A percentile compares a stretch with the other conserved stretches of the same genome.
These are phyloP conservation scores for Fusarium keratoplasticum DNA, from an alignment of 2,329 filamentous ascomycete genomes.

Conservation along the genomic window DNA sequence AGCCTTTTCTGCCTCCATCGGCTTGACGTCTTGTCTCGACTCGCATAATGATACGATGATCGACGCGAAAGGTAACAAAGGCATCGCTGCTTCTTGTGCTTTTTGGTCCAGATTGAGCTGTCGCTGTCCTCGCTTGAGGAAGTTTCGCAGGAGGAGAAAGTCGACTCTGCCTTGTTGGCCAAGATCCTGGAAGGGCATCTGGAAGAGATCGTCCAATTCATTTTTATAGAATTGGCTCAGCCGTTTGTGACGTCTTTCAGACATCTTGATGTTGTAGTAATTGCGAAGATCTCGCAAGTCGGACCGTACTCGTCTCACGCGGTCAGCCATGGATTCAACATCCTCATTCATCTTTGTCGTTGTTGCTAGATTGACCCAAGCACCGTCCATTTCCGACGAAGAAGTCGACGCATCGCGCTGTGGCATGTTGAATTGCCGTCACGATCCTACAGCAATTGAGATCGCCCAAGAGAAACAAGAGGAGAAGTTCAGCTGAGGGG, in stretches of 20 bases:
- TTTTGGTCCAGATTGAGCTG: constrained; percentile 54
- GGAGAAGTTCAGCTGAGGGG: constrained; percentile 12
- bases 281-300: constrained; percentile 60
- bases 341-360: neutral
- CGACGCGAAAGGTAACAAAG: constrained; percentile 58
- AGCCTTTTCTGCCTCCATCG: constrained; percentile 55
- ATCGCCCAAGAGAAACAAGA: neutral
- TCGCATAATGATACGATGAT: constrained; percentile 59
- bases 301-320: constrained; percentile 56
- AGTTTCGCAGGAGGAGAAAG: constrained; percentile 62
- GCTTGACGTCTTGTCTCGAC: constrained; percentile 57
- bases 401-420: constrained; percentile 2
- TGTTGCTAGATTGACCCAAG: constrained; percentile 14
- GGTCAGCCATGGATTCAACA: constrained; percentile 52
- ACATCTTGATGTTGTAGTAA: constrained; percentile 63
- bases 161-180: constrained; percentile 60
- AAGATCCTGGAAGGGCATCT: constrained; percentile 43
- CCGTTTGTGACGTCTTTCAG: constrained; percentile 52
- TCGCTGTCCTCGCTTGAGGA: constrained; percentile 51
- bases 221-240: constrained; percentile 55
- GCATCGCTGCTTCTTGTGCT: constrained; percentile 51
- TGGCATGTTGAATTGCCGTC: constrained; percentile 4
- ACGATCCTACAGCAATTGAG: neutral
- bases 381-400: constrained; percentile 15
- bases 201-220: constrained; percentile 51